These are phyloP conservation scores for Macrophomina tecta DNA, from an alignment of 2,329 filamentous ascomycete species.

Conservation along the genomic window DNA sequence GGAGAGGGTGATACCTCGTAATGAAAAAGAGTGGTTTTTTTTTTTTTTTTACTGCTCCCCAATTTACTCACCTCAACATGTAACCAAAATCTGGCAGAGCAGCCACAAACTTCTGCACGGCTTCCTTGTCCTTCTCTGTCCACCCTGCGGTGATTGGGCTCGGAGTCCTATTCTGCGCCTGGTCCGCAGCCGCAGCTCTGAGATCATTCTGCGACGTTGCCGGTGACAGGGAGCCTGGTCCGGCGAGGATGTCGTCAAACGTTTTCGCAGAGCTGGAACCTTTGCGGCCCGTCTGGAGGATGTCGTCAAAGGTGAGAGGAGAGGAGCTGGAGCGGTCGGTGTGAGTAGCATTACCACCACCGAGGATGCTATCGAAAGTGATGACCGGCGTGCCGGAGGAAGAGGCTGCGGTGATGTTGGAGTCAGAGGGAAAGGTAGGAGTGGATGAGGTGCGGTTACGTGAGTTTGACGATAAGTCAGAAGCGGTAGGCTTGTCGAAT, in stretches of 20 bases:
- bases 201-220: background rate
- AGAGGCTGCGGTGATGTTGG: slow-evolving; percentile 14
- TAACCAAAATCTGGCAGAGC: slow-evolving; percentile 42
- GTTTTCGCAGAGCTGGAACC: slow-evolving; percentile 10
- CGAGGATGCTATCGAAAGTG: slow-evolving; percentile 19
- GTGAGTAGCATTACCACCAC: slow-evolving; percentile 27
- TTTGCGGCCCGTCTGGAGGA: slow-evolving; percentile 10
- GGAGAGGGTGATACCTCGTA: no score
- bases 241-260: slow-evolving; percentile 21
- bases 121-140: slow-evolving; percentile 35
- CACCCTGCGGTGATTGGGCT: slow-evolving; percentile 33
- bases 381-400: slow-evolving; percentile 23
- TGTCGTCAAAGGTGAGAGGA: slow-evolving; percentile 23
- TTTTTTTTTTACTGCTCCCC: no score
- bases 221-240: background rate
- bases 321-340: slow-evolving; percentile 18
- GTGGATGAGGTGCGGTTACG: slow-evolving; percentile 18
- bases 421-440: background rate
- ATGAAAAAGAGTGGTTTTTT: no score
- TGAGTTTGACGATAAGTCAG: background rate
- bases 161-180: slow-evolving; percentile 27
- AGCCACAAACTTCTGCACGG: slow-evolving; percentile 36
- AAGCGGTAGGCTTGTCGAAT: slow-evolving; percentile 34
- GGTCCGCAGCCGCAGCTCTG: background rate
- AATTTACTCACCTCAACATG: slow-evolving; percentile 36